Evolutionary conservation across 345 rosid species (phyloP), one percentile per base, ranked within the genome.

Genomic region (Linum tenue): DNA sequence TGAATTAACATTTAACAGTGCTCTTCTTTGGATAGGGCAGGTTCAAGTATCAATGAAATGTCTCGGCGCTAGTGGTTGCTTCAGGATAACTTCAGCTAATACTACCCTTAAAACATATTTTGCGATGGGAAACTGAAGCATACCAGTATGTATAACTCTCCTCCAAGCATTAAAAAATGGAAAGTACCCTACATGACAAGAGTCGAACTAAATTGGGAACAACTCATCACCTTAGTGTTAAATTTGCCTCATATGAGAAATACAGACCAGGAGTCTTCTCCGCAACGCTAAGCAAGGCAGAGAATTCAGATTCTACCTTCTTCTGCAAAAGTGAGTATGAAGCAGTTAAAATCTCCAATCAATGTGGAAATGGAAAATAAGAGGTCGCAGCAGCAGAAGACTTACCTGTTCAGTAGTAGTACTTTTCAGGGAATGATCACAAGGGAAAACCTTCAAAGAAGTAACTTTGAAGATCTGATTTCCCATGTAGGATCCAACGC

Each of bases 191-290:
- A 48, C 53, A 48, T 9, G 53, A 48, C 53, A 48, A 48, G 1
- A 9, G 53, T 3, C 53, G 11, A 48, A 48, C 14, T 15, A 48
- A 48, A 63, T 2, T 10, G 2, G 37, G 41, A 60, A 39, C 16
- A 7, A 14, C 39, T 16, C 2, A 17, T 70, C 65, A 94, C 99
- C 99, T 90, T 67, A 94, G 77, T 4, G 97, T 94, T 76, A 94
- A 76, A 78, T 94, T 94, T 70, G 83, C 75, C 62, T 90, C 88
- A 69, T 94, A 94, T 35, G 99, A 90, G 81, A 90, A 90, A 75
- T 72, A 87, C 60, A 94, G 87, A 75, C 97, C 99, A 56, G 73
- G 60, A 64, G 96, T 90, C 76, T 41, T 70, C 81, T 94, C 97
- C 12, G 96, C 95, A 39, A 85, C 69, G 64, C 63, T 82, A 16